A percentile compares a stretch with the other conserved stretches of the same genome.
Conservation (phyloP, 768 basidiomycete species). For the Pulveroboletus sp. region DNA sequence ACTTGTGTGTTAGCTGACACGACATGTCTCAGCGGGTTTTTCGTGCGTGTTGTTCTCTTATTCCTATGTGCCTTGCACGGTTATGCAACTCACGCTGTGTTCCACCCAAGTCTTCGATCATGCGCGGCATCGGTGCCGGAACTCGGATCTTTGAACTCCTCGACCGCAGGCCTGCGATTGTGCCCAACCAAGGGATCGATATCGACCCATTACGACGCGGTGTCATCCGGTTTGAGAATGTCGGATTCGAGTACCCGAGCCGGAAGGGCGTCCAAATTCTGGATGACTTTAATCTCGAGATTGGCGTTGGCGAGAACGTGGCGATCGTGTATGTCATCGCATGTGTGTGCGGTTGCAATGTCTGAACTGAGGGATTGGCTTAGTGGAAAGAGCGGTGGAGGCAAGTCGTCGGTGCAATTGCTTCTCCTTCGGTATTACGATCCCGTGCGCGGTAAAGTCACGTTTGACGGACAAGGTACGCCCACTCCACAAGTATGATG, state of each 20-base stretch:
- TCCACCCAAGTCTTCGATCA: slow-evolving; percentile 71
- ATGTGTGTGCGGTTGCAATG: not conserved
- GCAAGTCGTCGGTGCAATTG: slow-evolving; percentile 89
- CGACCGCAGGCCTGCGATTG: slow-evolving; percentile 73
- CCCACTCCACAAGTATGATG: not conserved
- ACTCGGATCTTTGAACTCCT: slow-evolving; percentile 91
- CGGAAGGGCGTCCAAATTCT: slow-evolving; percentile 77
- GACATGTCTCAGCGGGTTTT: slow-evolving; percentile 30
- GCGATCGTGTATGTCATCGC: slow-evolving; percentile 76
- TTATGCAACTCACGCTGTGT: not conserved
- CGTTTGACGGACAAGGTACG: slow-evolving; percentile 81
- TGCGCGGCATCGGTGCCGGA: slow-evolving; percentile 95
- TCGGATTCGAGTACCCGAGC: slow-evolving; percentile 87
- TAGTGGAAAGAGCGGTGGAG: slow-evolving; percentile 89
- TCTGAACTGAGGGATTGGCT: not conserved
- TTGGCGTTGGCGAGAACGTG: slow-evolving; percentile 81
- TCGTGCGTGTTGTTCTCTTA: slow-evolving; percentile 28
- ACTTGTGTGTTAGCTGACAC: not conserved
- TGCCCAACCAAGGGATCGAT: slow-evolving; percentile 53
- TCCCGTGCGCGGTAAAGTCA: slow-evolving; percentile 74
- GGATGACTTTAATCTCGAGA: slow-evolving; percentile 74
- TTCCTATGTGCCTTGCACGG: not conserved
- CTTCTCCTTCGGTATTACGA: slow-evolving; percentile 88
- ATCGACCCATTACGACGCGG: slow-evolving; percentile 59
- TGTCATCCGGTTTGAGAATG: slow-evolving; percentile 71